Evolutionary conservation across 2,329 filamentous ascomycete species (phyloP), one percentile per base, ranked within the genome.

Genomic region (Leptographium wingfieldii): DNA sequence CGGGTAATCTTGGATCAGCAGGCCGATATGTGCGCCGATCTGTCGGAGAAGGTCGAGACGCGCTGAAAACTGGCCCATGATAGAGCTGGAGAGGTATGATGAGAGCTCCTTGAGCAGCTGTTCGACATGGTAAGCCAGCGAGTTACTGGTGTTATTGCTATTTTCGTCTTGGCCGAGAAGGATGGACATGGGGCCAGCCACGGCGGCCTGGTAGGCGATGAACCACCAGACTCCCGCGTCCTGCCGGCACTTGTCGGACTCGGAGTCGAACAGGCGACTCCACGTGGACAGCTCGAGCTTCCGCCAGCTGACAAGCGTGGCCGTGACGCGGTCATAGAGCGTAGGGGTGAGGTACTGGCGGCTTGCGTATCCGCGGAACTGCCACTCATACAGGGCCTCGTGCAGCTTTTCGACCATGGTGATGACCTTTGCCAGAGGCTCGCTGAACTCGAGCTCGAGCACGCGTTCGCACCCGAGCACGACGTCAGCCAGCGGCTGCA

Each of bases 211-310:
- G 68, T 96, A 99, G 1, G 92, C 91, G 62, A 97, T 81, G 67
- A 96, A 99, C 86, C 92, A 99, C 94, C 94, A 99, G 19, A 87
- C 86, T 66, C 85, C 86, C 2, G 92, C 91, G 68, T 90, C 86
- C 56, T 89, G 81, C 27, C 85, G 77, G 66, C 86, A 91, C 67
- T 87, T 90, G 58, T 82, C 79, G 46, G 84, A 80, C 71, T 99
- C 94, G 70, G 88, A 84, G 65, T 96, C 90, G 62, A 99, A 87
- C 3, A 99, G 73, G 51, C 86, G 88, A 43, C 88, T 85, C 94
- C 94, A 99, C 0, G 92, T 96, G 0, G 88, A 87, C 31, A 99
- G 77, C 69, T 99, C 94, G 38, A 99, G 77, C 61, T 92, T 86
- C 63, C 94, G 83, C 95, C 95, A 99, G 68, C 81, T 83, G 59